phyloP scores from a whole-genome alignment of 1,139 yeast genomes.

The Debaryomyces coudertii region DNA sequence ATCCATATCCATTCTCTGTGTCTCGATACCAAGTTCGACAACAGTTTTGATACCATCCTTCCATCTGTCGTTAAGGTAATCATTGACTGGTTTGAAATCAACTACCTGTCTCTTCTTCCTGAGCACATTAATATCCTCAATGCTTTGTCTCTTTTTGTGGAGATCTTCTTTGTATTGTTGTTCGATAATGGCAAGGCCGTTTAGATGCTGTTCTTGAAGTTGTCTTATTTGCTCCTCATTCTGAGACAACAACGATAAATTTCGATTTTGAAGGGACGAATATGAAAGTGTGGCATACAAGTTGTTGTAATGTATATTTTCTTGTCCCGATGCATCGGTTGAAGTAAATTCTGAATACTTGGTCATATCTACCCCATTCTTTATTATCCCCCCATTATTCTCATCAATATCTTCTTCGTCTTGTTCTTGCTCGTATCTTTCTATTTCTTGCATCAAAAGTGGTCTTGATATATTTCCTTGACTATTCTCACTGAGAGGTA shows the following conservation, averaged over 20 bases:
- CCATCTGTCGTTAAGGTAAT: slow-evolving; percentile 42
- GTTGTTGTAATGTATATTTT: slow-evolving; percentile 21
- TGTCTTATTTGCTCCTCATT: slow-evolving; percentile 24
- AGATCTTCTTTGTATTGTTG: slow-evolving; percentile 20
- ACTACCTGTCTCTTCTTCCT: slow-evolving; percentile 39
- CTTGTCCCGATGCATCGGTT: slow-evolving; percentile 17
- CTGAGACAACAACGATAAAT: slow-evolving; percentile 25
- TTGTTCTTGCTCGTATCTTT: slow-evolving; percentile 35
- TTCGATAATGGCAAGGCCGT: slow-evolving; percentile 22
- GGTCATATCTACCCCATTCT: slow-evolving; percentile 33
- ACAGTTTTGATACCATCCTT: slow-evolving; percentile 40
- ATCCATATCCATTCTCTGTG: slow-evolving; percentile 23
- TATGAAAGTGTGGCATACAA: slow-evolving; percentile 39
- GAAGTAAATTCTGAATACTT: slow-evolving; percentile 28
- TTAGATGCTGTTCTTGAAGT: slow-evolving; percentile 24
- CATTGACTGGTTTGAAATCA: slow-evolving; percentile 39
- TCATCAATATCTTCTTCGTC: slow-evolving; percentile 23
- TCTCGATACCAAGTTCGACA: slow-evolving; percentile 41
- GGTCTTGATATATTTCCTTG: slow-evolving; percentile 17
- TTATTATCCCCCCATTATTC: slow-evolving; percentile 15
- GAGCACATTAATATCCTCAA: slow-evolving; percentile 32
- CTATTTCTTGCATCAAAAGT: slow-evolving; percentile 29
- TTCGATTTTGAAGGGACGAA: slow-evolving; percentile 33
- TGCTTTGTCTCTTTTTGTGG: slow-evolving; percentile 31
- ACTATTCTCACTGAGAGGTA: slow-evolving; percentile 24